phyloP scores from a whole-genome alignment of 2,329 filamentous ascomycete species.

The Exophiala sp. region DNA sequence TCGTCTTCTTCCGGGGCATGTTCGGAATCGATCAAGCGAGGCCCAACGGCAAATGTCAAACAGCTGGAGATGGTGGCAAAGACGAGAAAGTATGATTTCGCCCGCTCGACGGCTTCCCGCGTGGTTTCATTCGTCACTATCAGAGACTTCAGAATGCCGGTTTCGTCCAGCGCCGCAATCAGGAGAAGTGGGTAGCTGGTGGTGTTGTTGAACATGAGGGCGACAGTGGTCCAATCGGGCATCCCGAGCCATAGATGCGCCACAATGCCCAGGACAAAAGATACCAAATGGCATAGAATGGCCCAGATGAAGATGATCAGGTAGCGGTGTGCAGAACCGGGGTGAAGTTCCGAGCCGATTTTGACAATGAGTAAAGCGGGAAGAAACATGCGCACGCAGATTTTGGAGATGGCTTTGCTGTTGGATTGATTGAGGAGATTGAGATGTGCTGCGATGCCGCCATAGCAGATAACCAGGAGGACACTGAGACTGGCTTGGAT shows the following conservation, averaged over 20 bases:
- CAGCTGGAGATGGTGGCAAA: constrained; percentile 59
- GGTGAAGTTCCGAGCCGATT: constrained; percentile 47
- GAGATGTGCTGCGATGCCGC: constrained; percentile 47
- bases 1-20: constrained; percentile 31
- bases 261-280: constrained; percentile 43
- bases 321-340: constrained; percentile 45
- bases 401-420: constrained; percentile 49
- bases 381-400: constrained; percentile 50
- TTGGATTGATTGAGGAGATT: constrained; percentile 44
- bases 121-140: constrained; percentile 41
- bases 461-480: constrained; percentile 49
- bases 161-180: constrained; percentile 48
- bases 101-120: constrained; percentile 49
- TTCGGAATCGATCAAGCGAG: constrained; percentile 50
- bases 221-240: constrained; percentile 50
- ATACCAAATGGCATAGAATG: constrained; percentile 45
- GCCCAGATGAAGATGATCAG: constrained; percentile 49
- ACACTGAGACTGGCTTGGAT: constrained; percentile 52
- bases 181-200: constrained; percentile 50
- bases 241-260: constrained; percentile 45
- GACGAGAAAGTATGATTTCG: constrained; percentile 61
- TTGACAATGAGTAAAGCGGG: constrained; percentile 51
- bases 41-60: constrained; percentile 59
- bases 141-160: constrained; percentile 52
- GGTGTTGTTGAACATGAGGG: constrained; percentile 54